Conservation (phyloP, 495 filamentous ascomycete species). For the Corynascus novoguineensis region DNA sequence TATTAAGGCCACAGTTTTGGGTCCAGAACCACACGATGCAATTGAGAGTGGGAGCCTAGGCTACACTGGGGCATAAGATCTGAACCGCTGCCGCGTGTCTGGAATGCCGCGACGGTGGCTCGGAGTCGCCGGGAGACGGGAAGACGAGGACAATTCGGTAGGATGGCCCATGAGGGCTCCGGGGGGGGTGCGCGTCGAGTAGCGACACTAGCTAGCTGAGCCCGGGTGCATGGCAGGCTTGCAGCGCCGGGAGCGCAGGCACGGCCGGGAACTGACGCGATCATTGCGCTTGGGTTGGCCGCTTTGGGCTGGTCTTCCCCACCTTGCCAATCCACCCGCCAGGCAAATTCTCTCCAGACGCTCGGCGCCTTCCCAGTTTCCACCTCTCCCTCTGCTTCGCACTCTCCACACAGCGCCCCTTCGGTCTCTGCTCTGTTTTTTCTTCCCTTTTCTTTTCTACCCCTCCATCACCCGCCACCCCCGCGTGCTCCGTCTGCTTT, state of each 20-base stretch:
- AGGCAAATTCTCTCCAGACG: conserved; percentile 22
- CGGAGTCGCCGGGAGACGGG: conserved; percentile 4
- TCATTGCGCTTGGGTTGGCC: conserved; percentile 15
- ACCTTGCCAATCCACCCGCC: conserved; percentile 21
- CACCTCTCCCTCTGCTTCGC: conserved; percentile 12
- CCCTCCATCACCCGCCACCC: conserved; percentile 12
- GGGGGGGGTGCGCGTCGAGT: neutral
- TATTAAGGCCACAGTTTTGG: neutral
- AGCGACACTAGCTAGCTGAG: neutral
- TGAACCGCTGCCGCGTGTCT: too few relatives aligned
- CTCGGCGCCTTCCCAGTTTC: conserved; percentile 21
- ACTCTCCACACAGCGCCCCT: conserved; percentile 19
- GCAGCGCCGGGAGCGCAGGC: neutral
- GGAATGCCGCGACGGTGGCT: neutral
- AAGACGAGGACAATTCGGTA: too few relatives aligned
- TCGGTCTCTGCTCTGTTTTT: conserved; percentile 18
- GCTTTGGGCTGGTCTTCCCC: conserved; percentile 29
- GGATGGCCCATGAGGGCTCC: too few relatives aligned
- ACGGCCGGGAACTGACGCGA: conserved; percentile 17
- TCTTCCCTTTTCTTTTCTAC: conserved; percentile 18
- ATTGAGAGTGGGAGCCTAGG: too few relatives aligned
- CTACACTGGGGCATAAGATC: too few relatives aligned
- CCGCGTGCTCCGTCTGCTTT: conserved; percentile 17
- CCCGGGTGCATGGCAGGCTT: neutral
- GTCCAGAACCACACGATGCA: neutral